These are phyloP conservation scores for Brassica incana DNA, from an alignment of 345 rosid species.

Conservation along the genomic window DNA sequence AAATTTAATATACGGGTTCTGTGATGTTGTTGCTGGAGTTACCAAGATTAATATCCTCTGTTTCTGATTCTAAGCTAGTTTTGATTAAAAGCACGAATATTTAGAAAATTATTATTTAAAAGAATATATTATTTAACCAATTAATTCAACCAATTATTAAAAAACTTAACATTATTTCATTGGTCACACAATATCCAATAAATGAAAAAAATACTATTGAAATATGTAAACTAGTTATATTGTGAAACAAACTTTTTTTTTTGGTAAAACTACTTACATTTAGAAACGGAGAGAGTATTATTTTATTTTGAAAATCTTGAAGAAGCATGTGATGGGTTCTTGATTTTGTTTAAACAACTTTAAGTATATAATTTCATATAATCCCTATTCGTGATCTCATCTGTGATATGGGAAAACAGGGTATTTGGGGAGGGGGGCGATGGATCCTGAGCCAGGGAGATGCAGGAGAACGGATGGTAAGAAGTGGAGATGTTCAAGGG, in stretches of 20 bases:
- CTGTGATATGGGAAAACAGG: slow-evolving; percentile 49
- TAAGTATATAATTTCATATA: not conserved
- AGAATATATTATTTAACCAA: no score
- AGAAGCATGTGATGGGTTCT: slow-evolving; percentile 24
- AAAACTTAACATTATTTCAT: no score
- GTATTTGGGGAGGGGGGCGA: slow-evolving; percentile 79
- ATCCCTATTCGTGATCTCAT: not conserved
- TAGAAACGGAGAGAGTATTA: not conserved
- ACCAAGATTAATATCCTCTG: slow-evolving; percentile 18
- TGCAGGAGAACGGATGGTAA: slow-evolving; percentile 98
- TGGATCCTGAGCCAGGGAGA: slow-evolving; percentile 98
- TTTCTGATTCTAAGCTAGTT: no score
- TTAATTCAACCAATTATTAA: no score
- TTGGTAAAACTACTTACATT: no score
- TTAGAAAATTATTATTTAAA: no score
- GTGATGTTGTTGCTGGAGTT: slow-evolving; percentile 26
- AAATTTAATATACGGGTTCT: not conserved
- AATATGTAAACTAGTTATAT: no score
- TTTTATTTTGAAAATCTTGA: slow-evolving; percentile 3
- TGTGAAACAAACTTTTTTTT: no score
- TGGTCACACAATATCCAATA: no score
- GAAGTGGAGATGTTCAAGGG: slow-evolving; percentile 99
- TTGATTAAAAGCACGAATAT: no score
- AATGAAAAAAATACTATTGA: no score
- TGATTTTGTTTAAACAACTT: not conserved